Percentiles rank a stretch among this genome's conserved stretches.
phyloP scores from a whole-genome alignment of 805 yeast genomes.

The Candida oleophila region DNA sequence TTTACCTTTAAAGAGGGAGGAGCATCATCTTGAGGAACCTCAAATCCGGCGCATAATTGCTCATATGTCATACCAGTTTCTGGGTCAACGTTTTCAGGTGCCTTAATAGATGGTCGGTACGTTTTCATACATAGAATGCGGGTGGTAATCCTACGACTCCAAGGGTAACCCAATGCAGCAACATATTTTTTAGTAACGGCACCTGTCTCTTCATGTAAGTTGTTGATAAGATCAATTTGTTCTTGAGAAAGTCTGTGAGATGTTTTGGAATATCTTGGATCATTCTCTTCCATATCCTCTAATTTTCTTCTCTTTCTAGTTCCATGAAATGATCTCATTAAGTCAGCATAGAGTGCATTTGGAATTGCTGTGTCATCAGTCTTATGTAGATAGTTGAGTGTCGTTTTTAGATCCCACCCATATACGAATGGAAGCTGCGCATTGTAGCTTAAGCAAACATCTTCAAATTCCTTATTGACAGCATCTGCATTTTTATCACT shows the following conservation, averaged over 20 bases:
- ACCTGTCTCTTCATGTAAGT: slow-evolving; percentile 10
- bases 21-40: slow-evolving; percentile 4
- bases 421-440: slow-evolving; percentile 70
- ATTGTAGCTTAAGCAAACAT: slow-evolving; percentile 46
- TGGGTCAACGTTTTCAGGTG: slow-evolving; percentile 9
- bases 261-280: slow-evolving; percentile 9
- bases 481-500: slow-evolving; percentile 6
- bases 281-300: slow-evolving; percentile 5
- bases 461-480: slow-evolving; percentile 7
- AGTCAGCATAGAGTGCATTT: slow-evolving; percentile 4
- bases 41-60: slow-evolving; percentile 12
- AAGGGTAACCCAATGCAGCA: slow-evolving; percentile 34
- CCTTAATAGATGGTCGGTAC: slow-evolving; percentile 21
- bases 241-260: not conserved
- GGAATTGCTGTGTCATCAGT: not conserved
- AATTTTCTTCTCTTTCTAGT: slow-evolving; percentile 1
- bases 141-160: slow-evolving; percentile 26
- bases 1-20: not conserved
- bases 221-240: slow-evolving; percentile 9
- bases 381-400: not conserved
- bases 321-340: slow-evolving; percentile 6
- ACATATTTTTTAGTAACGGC: slow-evolving; percentile 19
- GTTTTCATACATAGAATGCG: slow-evolving; percentile 27
- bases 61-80: slow-evolving; percentile 15
- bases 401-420: slow-evolving; percentile 61